phyloP scores from a whole-genome alignment of 192 early-diverging fungal genomes.

The Entophlyctis luteolus region DNA sequence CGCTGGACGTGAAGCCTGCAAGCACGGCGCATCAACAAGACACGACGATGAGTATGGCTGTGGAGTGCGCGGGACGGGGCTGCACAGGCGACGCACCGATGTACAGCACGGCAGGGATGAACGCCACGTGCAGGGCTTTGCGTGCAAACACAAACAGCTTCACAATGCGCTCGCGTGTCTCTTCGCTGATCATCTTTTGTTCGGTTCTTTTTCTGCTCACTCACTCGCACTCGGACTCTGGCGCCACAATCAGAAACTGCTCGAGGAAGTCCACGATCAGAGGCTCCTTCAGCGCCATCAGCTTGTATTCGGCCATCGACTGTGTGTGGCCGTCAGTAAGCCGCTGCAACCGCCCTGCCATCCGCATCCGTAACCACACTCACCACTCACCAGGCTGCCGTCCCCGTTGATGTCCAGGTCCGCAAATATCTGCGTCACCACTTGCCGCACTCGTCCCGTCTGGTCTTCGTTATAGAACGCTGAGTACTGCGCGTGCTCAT shows the following conservation, averaged over 20 bases:
- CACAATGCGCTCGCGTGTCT: conserved; percentile 46
- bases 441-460: conserved; percentile 55
- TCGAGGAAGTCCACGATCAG: conserved; percentile 73
- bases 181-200: too few species aligned
- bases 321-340: too few species aligned
- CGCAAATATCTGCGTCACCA: conserved; percentile 71
- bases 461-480: conserved; percentile 65
- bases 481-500: conserved; percentile 34
- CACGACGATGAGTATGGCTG: too few species aligned
- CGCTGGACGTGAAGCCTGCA: conserved; percentile 45
- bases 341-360: too few species aligned
- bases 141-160: conserved; percentile 40
- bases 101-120: conserved; percentile 51
- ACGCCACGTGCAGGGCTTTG: conserved; percentile 44
- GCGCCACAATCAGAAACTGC: conserved; percentile 57
- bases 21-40: too few species aligned
- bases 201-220: too few species aligned
- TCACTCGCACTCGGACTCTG: too few species aligned
- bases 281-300: conserved; percentile 76
- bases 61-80: too few species aligned
- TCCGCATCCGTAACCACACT: too few species aligned
- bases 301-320: conserved; percentile 71
- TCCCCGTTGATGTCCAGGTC: conserved; percentile 78
- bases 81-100: conserved; percentile 40
- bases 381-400: conserved; percentile 60